These are phyloP conservation scores for Candida maris DNA, from an alignment of 805 yeast species.

Conservation along the genomic window DNA sequence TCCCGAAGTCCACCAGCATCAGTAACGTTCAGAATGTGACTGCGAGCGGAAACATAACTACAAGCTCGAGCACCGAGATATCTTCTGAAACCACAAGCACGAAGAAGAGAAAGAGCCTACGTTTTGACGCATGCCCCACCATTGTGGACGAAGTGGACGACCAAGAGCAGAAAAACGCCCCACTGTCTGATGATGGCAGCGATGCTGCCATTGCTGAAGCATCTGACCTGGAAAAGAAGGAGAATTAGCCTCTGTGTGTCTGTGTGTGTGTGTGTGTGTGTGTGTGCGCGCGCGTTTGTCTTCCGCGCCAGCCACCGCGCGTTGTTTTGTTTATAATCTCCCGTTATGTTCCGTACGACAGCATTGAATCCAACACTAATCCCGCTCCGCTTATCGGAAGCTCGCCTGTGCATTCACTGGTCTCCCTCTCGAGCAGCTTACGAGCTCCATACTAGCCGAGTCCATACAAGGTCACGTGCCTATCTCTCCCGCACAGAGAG, in stretches of 20 bases:
- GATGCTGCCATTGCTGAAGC: slow-evolving; percentile 1
- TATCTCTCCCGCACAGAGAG: no score
- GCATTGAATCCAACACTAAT: no score
- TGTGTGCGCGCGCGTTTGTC: no score
- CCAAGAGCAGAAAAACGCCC: slow-evolving; percentile 1
- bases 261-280: no score
- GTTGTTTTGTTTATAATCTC: no score
- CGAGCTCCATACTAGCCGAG: no score
- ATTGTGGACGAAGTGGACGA: slow-evolving; percentile 7
- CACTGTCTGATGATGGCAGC: not conserved
- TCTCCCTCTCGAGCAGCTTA: no score
- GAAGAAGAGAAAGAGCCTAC: slow-evolving; percentile 26
- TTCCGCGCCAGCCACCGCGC: no score
- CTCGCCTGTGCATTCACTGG: no score
- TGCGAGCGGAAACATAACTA: slow-evolving; percentile 23
- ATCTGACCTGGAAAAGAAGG: not conserved
- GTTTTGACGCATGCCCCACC: slow-evolving; percentile 25
- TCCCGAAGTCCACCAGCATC: slow-evolving; percentile 12
- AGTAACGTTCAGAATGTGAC: slow-evolving; percentile 21
- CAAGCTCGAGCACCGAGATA: slow-evolving; percentile 11
- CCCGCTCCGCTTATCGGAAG: no score
- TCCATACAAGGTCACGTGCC: no score
- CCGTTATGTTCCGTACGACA: no score
- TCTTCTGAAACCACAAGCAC: slow-evolving; percentile 3
- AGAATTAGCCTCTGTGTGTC: slow-evolving; percentile 3